These are phyloP conservation scores for Arachis stenosperma DNA, from an alignment of 306 rosid species.

Conservation along the genomic window DNA sequence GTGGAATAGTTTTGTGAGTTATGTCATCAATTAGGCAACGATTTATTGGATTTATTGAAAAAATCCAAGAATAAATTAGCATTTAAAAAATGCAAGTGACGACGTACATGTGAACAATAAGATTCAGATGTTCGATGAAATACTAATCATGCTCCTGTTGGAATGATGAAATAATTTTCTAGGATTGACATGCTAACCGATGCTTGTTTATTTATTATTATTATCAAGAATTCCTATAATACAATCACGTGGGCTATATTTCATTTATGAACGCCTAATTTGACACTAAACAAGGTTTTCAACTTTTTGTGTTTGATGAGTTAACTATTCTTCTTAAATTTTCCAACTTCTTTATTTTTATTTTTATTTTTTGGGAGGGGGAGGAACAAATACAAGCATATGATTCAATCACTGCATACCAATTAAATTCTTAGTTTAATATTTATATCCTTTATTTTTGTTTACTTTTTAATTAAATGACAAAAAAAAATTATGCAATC, in stretches of 20 bases:
- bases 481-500: too few species aligned
- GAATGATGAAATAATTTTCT: neutral
- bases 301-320: too few species aligned
- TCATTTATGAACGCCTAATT: neutral
- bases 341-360: neutral
- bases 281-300: too few species aligned
- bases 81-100: neutral
- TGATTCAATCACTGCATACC: too few species aligned
- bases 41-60: conserved; percentile 11
- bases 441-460: too few species aligned
- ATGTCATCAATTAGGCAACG: conserved; percentile 6
- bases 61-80: conserved; percentile 13
- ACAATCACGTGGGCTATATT: conserved; percentile 16
- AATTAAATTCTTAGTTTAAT: too few species aligned
- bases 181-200: conserved; percentile 2
- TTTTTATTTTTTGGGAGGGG: too few species aligned
- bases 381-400: too few species aligned
- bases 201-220: neutral
- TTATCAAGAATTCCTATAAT: neutral
- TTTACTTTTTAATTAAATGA: too few species aligned
- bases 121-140: neutral
- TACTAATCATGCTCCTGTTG: neutral
- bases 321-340: too few species aligned
- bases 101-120: neutral
- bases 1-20: neutral